A percentile compares a stretch with the other conserved stretches of the same genome.
Conservation (phyloP, 768 basidiomycete genomes). For the Pilatotrama ljubarskyi region DNA sequence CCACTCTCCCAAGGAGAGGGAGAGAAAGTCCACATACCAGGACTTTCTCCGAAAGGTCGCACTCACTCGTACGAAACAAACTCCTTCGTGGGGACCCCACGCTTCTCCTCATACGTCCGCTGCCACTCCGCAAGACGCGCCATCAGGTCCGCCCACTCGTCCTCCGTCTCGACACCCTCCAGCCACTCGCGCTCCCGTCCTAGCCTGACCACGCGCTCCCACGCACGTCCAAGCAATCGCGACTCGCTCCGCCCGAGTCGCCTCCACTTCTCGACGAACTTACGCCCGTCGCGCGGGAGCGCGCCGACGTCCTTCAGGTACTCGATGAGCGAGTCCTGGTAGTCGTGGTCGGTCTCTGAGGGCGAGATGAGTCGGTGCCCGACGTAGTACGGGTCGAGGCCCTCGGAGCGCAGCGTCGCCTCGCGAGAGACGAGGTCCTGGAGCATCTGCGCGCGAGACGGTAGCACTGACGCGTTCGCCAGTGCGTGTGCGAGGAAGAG, state of each 20-base stretch:
- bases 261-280: slow-evolving; percentile 54
- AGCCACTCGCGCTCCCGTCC: slow-evolving; percentile 46
- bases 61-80: slow-evolving; percentile 4
- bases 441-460: slow-evolving; percentile 41
- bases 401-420: slow-evolving; percentile 38
- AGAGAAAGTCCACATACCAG: too few species aligned
- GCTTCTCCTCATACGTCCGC: slow-evolving; percentile 49
- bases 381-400: slow-evolving; percentile 48
- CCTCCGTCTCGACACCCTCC: slow-evolving; percentile 49
- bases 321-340: slow-evolving; percentile 35
- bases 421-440: slow-evolving; percentile 43
- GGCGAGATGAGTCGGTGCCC: slow-evolving; percentile 47
- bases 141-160: slow-evolving; percentile 53
- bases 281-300: slow-evolving; percentile 43
- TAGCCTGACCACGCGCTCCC: slow-evolving; percentile 46
- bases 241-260: slow-evolving; percentile 35
- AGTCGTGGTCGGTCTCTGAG: slow-evolving; percentile 30
- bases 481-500: slow-evolving; percentile 48
- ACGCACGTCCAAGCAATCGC: slow-evolving; percentile 40
- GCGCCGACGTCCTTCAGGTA: slow-evolving; percentile 30
- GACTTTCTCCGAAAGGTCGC: too few species aligned
- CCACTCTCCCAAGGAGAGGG: too few species aligned
- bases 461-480: slow-evolving; percentile 42
- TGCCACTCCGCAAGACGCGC: slow-evolving; percentile 49
- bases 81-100: slow-evolving; percentile 18